phyloP scores from a whole-genome alignment of 2,329 filamentous ascomycete species.

The Pyrenophora seminiperda region DNA sequence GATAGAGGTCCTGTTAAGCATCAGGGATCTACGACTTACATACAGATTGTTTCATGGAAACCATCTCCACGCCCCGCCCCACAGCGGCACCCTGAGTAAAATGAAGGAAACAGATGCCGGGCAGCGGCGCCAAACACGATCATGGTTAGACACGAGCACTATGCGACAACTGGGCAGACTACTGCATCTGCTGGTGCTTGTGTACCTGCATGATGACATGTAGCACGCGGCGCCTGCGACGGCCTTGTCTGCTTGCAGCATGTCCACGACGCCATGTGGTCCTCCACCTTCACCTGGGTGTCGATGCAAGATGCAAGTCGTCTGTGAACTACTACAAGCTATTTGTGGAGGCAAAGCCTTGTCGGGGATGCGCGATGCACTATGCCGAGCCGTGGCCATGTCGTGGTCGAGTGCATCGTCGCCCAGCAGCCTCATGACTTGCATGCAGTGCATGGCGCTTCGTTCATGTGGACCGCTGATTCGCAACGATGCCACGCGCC shows the following conservation, averaged over 20 bases:
- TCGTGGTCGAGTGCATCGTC: slow-evolving; percentile 8
- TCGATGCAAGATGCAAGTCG: background rate
- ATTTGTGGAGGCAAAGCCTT: slow-evolving; percentile 3
- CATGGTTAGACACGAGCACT: slow-evolving; percentile 2
- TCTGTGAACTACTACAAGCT: background rate
- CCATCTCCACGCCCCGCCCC: slow-evolving; percentile 11
- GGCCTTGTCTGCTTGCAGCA: background rate
- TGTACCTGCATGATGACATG: slow-evolving; percentile 5
- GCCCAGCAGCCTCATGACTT: slow-evolving; percentile 12
- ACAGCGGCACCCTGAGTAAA: slow-evolving; percentile 13
- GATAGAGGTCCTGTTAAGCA: slow-evolving; percentile 28
- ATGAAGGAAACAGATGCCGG: slow-evolving; percentile 15
- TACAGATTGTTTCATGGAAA: slow-evolving; percentile 24
- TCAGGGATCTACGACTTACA: slow-evolving; percentile 26
- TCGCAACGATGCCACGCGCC: slow-evolving; percentile 23
- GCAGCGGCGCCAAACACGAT: slow-evolving; percentile 6
- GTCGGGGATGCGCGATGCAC: background rate
- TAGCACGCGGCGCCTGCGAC: background rate
- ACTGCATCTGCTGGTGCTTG: background rate
- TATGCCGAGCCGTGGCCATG: slow-evolving; percentile 4
- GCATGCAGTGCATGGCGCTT: slow-evolving; percentile 4
- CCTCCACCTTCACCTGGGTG: background rate
- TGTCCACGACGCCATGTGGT: no score
- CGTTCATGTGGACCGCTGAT: slow-evolving; percentile 12
- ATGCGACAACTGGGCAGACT: slow-evolving; percentile 23